Evolutionary conservation across 257 asterid species (phyloP).

Genomic region (Jasminum sambac): DNA sequence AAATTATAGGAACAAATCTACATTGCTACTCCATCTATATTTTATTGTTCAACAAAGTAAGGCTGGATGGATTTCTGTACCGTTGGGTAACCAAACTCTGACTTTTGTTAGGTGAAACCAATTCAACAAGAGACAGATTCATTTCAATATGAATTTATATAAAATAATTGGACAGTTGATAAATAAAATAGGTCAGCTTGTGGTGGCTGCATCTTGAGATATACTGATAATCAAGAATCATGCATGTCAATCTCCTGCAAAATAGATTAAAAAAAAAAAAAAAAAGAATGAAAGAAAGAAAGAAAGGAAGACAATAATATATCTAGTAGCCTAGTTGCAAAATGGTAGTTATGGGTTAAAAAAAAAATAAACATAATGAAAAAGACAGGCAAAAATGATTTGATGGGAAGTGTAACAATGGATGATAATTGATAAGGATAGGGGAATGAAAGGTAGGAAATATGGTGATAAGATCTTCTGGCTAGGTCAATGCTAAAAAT

Average conservation of each 20-base stretch:
- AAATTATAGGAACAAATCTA: neutral
- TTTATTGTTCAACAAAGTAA: neutral
- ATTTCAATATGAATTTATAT: neutral
- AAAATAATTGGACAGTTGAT: slow-evolving; percentile 5
- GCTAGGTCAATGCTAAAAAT: slow-evolving; percentile 31
- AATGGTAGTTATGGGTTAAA: slow-evolving; percentile 21
- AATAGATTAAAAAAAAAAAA: neutral
- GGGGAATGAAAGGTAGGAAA: slow-evolving; percentile 31
- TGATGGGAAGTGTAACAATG: slow-evolving; percentile 18
- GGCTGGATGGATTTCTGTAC: neutral
- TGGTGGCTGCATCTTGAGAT: slow-evolving; percentile 21
- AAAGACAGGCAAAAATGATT: slow-evolving; percentile 10
- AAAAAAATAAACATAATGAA: slow-evolving; percentile 11
- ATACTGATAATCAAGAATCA: neutral
- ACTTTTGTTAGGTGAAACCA: slow-evolving; percentile 17
- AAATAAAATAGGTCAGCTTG: slow-evolving; percentile 16
- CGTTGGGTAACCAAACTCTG: neutral
- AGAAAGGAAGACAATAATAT: too few species aligned
- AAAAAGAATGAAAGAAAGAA: neutral
- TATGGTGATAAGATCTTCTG: slow-evolving; percentile 36
- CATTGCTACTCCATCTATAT: neutral
- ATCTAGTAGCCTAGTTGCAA: slow-evolving; percentile 13
- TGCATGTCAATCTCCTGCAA: neutral
- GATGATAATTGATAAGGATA: slow-evolving; percentile 18
- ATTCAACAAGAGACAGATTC: neutral